phyloP scores from a whole-genome alignment of 2,329 filamentous ascomycete genomes.

The Trichoderma sp. region DNA sequence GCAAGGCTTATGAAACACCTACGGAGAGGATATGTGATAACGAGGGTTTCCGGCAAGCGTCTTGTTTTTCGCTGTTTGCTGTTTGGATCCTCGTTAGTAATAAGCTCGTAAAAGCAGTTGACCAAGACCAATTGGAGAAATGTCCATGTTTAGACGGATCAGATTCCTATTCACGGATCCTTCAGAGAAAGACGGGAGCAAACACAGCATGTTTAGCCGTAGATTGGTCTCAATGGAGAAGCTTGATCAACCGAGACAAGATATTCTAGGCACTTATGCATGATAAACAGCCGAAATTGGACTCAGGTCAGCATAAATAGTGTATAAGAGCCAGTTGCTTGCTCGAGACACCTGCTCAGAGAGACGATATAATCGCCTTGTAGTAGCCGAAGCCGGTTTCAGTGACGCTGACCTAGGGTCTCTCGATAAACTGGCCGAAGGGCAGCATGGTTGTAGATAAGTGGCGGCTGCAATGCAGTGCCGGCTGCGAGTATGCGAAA shows the following conservation, averaged over 20 bases:
- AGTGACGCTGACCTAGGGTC: background rate
- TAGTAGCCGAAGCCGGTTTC: background rate
- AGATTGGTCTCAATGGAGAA: background rate
- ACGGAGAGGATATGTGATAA: background rate
- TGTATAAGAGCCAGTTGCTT: background rate
- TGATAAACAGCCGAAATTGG: background rate
- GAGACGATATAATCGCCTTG: background rate
- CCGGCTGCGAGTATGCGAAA: background rate
- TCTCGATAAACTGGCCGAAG: background rate
- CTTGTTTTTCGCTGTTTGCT: background rate
- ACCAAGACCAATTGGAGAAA: background rate
- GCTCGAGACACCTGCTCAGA: background rate
- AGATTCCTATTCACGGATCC: background rate
- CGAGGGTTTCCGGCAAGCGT: background rate
- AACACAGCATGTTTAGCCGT: conserved; percentile 1
- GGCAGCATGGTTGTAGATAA: background rate
- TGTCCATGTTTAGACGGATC: background rate
- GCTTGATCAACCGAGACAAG: background rate
- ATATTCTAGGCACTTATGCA: background rate
- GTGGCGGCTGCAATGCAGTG: background rate
- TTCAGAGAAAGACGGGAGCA: background rate
- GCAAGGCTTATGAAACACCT: background rate
- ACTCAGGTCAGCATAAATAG: background rate
- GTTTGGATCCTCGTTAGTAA: background rate
- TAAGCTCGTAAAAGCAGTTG: background rate